Base-by-base conservation (phyloP, 768 basidiomycete genomes). In the Melanogaster broomeanus region DNA sequence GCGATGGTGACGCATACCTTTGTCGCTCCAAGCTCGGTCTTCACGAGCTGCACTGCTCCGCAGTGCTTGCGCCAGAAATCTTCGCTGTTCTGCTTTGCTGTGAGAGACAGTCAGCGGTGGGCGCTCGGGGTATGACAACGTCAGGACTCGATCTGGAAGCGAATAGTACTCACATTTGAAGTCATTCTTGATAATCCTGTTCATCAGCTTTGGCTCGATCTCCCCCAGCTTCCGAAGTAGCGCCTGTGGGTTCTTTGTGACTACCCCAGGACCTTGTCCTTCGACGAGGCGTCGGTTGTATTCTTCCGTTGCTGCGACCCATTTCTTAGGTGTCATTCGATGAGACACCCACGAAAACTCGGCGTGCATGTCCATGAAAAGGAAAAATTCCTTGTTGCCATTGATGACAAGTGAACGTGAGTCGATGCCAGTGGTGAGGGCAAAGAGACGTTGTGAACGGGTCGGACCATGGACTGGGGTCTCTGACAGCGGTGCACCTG, bases 281-380 rank as follows among this genome's bases (percentile, higher is more conserved):
- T 43, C 39, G 18, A 35, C 16, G 12, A 58, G 56, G 9, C 22
- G 42, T 16, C 12, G n/a, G 27, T 58, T 61, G 44, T 58, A 58
- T 25, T n/a, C 25, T 19, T 48, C 39, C 1, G 43, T 55, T 5
- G 49, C 59, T n/a, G 11, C 21, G 25, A 49, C 53, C 59, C 59
- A 60, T 37, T 46, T 30, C 25, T 27, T 38, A 6, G 63, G 52
- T 1, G 47, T 59, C 59, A 62, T 64, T 22, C 53, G 42, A 30
- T 48, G 58, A 13, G 61, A 56, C 19, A 49, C 30, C 60, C 62
- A 59, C 27, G 51, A 33, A 39, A 53, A 44, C 18, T 61, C 46
- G 4, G 48, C 45, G 2, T 57, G 53, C 47, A 66, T 39, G 6
- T 64, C 47, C 52, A 61, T 61, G 42, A 65, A 65, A 4, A 57